Evolutionary conservation across 2,329 filamentous ascomycete genomes (phyloP), one percentile per base, ranked within the genome.

Genomic region (Aspergillus vadensis): DNA sequence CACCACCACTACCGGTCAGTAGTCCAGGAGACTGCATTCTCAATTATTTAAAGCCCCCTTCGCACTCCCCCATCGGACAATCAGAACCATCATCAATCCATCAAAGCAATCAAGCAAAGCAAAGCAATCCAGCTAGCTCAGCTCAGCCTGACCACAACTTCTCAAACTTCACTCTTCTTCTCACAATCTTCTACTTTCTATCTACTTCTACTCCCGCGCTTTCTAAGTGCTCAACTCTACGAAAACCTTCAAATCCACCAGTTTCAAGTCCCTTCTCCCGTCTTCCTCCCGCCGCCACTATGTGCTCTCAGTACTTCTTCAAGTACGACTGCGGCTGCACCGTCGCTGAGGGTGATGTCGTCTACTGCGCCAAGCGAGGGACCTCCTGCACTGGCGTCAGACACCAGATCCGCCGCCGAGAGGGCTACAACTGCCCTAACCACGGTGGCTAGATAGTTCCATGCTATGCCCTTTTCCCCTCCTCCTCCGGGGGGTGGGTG

Each of bases 301-400:
- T 77, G 75, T 77, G 75, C 57, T 75, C 72, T 2, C 62, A 74
- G 55, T 77, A 77, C 61, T 72, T 74, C 57, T 70, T 69, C 65
- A 65, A 74, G 48, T 77, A 74, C 61, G 74, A 73, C 62, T 77
- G 75, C 60, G 74, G 74, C 43, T 77, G 75, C 65, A 68, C 67
- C 43, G 59, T 72, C 48, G 66, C 70, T 19, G 72, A 76, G 56
- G 71, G 66, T 4, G 72, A 70, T n/a, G 67, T 75, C 4, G 73
- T 77, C 36, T 67, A 65, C 52, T 77, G 75, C 60, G 72, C 72
- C 30, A 70, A 72, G 59, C 65, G 69, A 60, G 73, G 72, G 54
- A 73, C 71, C 23, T 64, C 63, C 48, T 75, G 72, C 64, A 63
- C 65, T n/a, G 70, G 70, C 6, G 69, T 76, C 27, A 70, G 71